These are phyloP conservation scores for Rhododendron williamsianum DNA, from an alignment of 148 eudicot species.

Conservation along the genomic window DNA sequence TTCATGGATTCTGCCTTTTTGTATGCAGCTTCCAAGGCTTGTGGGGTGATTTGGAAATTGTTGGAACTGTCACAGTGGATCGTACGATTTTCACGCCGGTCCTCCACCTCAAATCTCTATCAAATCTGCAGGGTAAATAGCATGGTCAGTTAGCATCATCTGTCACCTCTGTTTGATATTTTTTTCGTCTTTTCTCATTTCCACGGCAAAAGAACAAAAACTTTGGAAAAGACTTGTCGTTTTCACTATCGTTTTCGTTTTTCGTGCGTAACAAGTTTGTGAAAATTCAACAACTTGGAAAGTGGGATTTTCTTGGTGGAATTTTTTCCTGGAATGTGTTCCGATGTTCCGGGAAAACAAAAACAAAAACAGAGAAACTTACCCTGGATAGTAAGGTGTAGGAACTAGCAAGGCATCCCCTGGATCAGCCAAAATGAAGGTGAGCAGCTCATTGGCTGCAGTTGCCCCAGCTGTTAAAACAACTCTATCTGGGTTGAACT, in stretches of 20 bases:
- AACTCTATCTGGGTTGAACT: constrained; percentile 63
- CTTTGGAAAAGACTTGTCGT: neutral
- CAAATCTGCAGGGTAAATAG: constrained; percentile 44
- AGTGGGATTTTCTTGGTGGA: neutral
- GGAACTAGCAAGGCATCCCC: constrained; percentile 89
- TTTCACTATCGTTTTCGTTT: neutral
- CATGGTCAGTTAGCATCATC: neutral
- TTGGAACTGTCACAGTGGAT: constrained; percentile 73
- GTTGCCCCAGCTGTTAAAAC: constrained; percentile 94
- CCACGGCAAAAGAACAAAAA: neutral
- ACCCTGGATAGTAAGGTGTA: constrained; percentile 98
- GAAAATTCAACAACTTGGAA: neutral
- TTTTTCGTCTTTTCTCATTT: neutral
- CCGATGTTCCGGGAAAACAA: neutral
- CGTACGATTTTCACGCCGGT: constrained; percentile 75
- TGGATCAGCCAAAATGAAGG: constrained; percentile 82
- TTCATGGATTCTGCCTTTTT: constrained; percentile 39
- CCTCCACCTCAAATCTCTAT: constrained; percentile 90
- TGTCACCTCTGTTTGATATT: neutral
- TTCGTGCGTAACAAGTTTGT: neutral
- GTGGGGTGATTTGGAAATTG: constrained; percentile 64
- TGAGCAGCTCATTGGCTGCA: constrained; percentile 82
- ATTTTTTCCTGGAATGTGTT: too few relatives aligned
- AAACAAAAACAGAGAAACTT: constrained; percentile 10
- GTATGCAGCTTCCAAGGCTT: constrained; percentile 72